Percentiles rank a stretch among this genome's conserved stretches.
phyloP scores from a whole-genome alignment of 148 eudicot species.

The Diospyros lotus region DNA sequence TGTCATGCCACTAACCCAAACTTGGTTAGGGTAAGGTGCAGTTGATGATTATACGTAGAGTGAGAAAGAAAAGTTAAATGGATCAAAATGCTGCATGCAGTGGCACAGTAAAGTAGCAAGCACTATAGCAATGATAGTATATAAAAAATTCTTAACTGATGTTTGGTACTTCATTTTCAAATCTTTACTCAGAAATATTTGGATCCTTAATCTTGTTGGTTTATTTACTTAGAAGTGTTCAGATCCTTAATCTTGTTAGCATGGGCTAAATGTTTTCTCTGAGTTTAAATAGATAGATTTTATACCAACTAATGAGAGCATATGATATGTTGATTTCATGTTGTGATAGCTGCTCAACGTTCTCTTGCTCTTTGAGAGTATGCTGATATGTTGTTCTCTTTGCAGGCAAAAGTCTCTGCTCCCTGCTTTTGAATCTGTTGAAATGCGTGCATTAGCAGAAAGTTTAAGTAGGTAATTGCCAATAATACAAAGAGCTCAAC shows the following conservation, averaged over 20 bases:
- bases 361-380: conserved; percentile 2
- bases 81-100: background rate
- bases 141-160: background rate
- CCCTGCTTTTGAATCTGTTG: conserved; percentile 89
- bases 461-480: conserved; percentile 74
- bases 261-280: too few species aligned
- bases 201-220: background rate
- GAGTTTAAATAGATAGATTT: background rate
- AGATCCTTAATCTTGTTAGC: too few species aligned
- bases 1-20: too few species aligned
- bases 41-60: too few species aligned
- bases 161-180: too few species aligned
- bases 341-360: background rate
- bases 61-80: background rate
- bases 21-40: too few species aligned
- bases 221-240: background rate
- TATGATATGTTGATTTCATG: background rate
- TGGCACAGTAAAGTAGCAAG: background rate
- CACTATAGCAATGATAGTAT: background rate
- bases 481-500: background rate
- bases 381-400: conserved; percentile 26
- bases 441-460: conserved; percentile 87
- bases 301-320: background rate
- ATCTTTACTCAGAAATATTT: too few species aligned
- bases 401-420: conserved; percentile 86